These are phyloP conservation scores for Ceratocystis alfenasii DNA, from an alignment of 2,329 filamentous ascomycete species.

Conservation along the genomic window DNA sequence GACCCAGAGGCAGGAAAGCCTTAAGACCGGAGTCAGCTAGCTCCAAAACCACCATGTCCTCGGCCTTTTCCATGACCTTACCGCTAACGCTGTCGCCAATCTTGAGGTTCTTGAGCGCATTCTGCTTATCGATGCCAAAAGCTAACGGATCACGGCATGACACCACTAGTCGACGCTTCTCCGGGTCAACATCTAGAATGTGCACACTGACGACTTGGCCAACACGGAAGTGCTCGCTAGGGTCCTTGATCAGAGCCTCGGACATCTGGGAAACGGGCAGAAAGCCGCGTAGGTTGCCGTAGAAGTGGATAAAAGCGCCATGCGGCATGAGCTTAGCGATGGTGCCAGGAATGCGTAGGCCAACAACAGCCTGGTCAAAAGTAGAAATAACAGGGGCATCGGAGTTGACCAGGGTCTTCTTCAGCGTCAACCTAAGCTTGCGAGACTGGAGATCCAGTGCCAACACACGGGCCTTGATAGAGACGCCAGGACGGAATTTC, in stretches of 20 bases:
- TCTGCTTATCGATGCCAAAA: slow-evolving; percentile 63
- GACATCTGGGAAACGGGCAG: slow-evolving; percentile 95
- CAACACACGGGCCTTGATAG: slow-evolving; percentile 74
- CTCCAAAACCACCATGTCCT: slow-evolving; percentile 65
- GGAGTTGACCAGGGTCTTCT: slow-evolving; percentile 88
- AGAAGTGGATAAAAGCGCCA: slow-evolving; percentile 88
- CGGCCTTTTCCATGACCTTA: slow-evolving; percentile 69
- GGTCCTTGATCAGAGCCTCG: slow-evolving; percentile 85
- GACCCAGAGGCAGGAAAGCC: slow-evolving; percentile 62
- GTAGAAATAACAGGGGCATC: slow-evolving; percentile 67
- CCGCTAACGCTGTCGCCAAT: slow-evolving; percentile 65
- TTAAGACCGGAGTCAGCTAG: slow-evolving; percentile 62
- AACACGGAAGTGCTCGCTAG: slow-evolving; percentile 73
- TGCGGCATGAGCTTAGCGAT: slow-evolving; percentile 67
- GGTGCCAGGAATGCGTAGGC: slow-evolving; percentile 72
- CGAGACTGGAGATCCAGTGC: slow-evolving; percentile 64
- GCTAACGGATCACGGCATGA: slow-evolving; percentile 83
- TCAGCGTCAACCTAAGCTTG: slow-evolving; percentile 76
- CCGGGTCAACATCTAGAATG: slow-evolving; percentile 66
- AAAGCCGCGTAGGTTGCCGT: slow-evolving; percentile 70
- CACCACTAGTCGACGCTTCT: slow-evolving; percentile 61
- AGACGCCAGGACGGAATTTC: slow-evolving; percentile 80
- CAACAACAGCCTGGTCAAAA: slow-evolving; percentile 61
- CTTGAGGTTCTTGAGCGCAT: slow-evolving; percentile 60
- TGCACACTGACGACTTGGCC: slow-evolving; percentile 90